Base-by-base conservation (phyloP, 2,329 filamentous ascomycete species). In the Colletotrichum somersetense region DNA sequence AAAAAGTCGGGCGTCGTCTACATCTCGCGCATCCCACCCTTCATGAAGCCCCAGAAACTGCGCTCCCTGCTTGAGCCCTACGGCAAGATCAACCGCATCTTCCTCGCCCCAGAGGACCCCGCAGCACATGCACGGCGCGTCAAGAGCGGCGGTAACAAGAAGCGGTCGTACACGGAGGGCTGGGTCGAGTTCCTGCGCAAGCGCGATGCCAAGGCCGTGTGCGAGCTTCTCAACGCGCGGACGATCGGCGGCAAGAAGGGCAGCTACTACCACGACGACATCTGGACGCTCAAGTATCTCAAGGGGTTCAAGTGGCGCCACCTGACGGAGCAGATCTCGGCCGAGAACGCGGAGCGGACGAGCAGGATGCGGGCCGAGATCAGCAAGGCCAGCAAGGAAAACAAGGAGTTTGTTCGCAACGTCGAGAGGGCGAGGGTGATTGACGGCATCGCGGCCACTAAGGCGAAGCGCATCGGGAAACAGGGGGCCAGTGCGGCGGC, bases 111-210 rank as follows among this genome's bases (percentile, higher is more conserved):
- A 16, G 93, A 96, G 81, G 91, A 94, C 78, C 88, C 91, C 0
- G 81, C 88, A 4, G 86, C 88, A 7, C 92, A 93, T 76, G 84
- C 89, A 10, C 87, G 89, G 35, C 91, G 94, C 40, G 86, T 95
- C 16, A 88, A 88, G 66, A 88, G 87, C 62, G 94, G 94, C 62
- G 94, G 94, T 71, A 96, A 96, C 83, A 95, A 95, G 84, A 94
- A 95, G 81, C 89, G 91, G 72, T 89, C 89, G n/a, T 96, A 91
- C 82, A 91, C 90, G 4, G 94, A 97, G 81, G 94, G 94, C 57
- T 97, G 94, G 94, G 90, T 96, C 38, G 94, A 97, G 80, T 97
- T 96, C 77, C 81, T 90, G 46, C 86, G 88, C 74, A 96, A 96
- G 81, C 87, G 87, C 74, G 91, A 95, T 74, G 94, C 94, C 46